Base-by-base conservation (phyloP, 768 basidiomycete genomes). In the Infundibulicybe gibba region DNA sequence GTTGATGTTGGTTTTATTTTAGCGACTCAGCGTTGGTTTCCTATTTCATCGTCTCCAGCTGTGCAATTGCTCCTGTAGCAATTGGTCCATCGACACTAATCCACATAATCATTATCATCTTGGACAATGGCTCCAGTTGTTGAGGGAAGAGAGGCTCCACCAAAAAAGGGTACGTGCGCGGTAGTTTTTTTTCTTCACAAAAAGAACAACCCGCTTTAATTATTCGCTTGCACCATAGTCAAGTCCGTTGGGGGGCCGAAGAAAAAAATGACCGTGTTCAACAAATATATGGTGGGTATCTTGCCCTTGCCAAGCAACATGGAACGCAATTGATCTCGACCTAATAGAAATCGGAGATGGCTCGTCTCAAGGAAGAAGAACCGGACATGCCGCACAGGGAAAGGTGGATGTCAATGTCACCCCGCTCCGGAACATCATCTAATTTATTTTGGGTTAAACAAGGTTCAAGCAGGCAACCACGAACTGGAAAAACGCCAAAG, bases 401-500 rank as follows among this genome's bases (percentile, higher is more conserved):
- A 50, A 75, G 88, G 87, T 90, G 61, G 54, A 73, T 52, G 52
- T 48, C 56, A 47, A 32, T 41, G 47, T 45, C 19, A 6, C 25
- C 32, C 31, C 11, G 35, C 15, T 3, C 4, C 32, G 39, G 42
- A 9, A 21, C 25, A 41, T 21, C 44, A 31, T 54, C 40, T 11
- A 38, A 39, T 25, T 19, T 42, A n/a, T 45, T 55, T 50, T 2
- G 25, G 25, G 25, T 25, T 25, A 25, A 25, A 25, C 25, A 49
- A 84, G 85, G 57, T 85, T 90, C 69, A 89, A 85, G 65, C 54
- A 75, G 43, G 87, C 87, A 14, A 84, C 87, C 1, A 53, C 79
- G 40, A 89, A 89, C 69, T 90, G 87, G 87, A 87, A 86, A 65
- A 79, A 72, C 53, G 75, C 84, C 42, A 81, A 80, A 58, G 83